Evolutionary conservation across 495 filamentous ascomycete species (phyloP).

Genomic region (Xeromyces bisporus): DNA sequence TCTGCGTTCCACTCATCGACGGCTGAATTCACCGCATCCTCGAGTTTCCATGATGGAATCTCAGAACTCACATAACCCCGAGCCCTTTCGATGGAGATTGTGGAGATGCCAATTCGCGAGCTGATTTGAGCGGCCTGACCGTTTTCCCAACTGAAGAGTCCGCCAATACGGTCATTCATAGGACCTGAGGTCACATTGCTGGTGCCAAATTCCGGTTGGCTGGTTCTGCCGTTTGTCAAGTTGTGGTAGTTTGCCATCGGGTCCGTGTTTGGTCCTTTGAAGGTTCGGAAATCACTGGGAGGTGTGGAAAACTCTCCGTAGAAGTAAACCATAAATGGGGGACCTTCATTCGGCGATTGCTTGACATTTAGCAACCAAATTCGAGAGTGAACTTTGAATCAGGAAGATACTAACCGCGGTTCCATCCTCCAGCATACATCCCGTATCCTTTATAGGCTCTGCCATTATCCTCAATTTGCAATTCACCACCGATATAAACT

Average conservation of each 20-base stretch:
- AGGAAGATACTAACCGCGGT: conserved; percentile 24
- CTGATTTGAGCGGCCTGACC: conserved; percentile 19
- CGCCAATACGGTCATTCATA: conserved; percentile 22
- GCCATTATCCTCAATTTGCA: conserved; percentile 31
- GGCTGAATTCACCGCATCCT: conserved; percentile 29
- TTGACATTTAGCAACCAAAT: neutral
- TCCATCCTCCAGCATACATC: conserved; percentile 43
- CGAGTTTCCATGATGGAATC: conserved; percentile 36
- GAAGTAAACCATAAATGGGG: conserved; percentile 47
- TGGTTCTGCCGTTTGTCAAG: conserved; percentile 13
- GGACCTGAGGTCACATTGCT: conserved; percentile 15
- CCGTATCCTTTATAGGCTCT: conserved; percentile 41
- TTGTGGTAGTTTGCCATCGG: conserved; percentile 17
- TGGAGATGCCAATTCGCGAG: conserved; percentile 52
- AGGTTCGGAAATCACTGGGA: conserved; percentile 27
- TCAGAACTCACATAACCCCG: conserved; percentile 41
- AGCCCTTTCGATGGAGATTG: conserved; percentile 46
- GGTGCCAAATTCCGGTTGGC: conserved; percentile 11
- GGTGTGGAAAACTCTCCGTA: conserved; percentile 40
- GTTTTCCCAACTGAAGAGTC: conserved; percentile 17
- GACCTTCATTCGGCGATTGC: conserved; percentile 20
- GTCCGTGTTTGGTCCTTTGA: conserved; percentile 31
- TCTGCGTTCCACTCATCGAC: conserved; percentile 40
- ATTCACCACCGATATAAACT: conserved; percentile 41
- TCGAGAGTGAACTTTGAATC: neutral